A percentile compares a stretch with the other conserved stretches of the same genome.
Evolutionary conservation across 75 land plant species (phyloP).

Genomic region (Sequoia sempervirens): DNA sequence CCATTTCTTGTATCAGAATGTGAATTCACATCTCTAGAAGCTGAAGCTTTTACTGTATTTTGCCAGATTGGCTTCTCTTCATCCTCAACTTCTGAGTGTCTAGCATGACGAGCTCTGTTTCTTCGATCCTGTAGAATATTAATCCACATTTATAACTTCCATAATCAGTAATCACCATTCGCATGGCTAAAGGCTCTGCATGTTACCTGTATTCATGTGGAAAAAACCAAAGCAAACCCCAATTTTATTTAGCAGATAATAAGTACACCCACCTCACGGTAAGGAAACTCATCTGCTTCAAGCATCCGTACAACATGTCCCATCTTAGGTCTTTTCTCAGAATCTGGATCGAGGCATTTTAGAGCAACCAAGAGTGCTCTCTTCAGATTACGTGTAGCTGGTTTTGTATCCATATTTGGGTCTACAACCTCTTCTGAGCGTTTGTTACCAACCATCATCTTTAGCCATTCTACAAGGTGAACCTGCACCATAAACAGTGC

Average conservation of each 20-base stretch:
- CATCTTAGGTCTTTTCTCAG: constrained; percentile 73
- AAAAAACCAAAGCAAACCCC: background rate
- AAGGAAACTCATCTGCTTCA: constrained; percentile 46
- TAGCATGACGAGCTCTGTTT: background rate
- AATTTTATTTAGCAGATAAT: background rate
- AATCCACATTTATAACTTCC: background rate
- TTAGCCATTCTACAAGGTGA: constrained; percentile 79
- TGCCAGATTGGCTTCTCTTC: background rate
- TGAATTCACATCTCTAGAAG: background rate
- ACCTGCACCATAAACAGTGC: constrained; percentile 38
- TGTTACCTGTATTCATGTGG: background rate
- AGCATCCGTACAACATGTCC: constrained; percentile 77
- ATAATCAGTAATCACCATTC: background rate
- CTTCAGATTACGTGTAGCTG: constrained; percentile 58
- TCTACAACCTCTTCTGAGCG: constrained; percentile 76
- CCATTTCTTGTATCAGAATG: background rate
- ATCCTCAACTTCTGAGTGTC: background rate
- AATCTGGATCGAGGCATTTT: constrained; percentile 78
- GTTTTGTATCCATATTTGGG: constrained; percentile 50
- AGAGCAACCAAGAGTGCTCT: constrained; percentile 68
- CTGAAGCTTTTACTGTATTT: background rate
- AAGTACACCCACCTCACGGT: background rate
- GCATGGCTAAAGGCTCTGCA: background rate
- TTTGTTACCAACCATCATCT: constrained; percentile 66
- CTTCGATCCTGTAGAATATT: background rate